These are phyloP conservation scores for Gossypium ekmanianum DNA, from an alignment of 345 rosid species.

Conservation along the genomic window DNA sequence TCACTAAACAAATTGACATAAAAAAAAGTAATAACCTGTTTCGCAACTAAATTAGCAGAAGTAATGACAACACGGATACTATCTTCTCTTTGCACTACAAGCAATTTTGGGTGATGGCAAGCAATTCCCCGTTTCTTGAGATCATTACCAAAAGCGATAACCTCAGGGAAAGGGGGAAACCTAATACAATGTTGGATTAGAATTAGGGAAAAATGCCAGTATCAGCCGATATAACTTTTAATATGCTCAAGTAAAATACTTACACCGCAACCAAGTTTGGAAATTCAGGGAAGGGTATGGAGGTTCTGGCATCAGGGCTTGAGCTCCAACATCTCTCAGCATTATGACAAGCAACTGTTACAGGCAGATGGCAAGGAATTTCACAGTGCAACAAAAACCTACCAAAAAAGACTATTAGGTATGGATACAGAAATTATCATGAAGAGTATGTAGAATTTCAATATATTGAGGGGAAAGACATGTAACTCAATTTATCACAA, in stretches of 20 bases:
- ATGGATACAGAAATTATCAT: conserved; percentile 14
- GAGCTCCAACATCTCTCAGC: conserved; percentile 80
- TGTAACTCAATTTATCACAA: neutral
- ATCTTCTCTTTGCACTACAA: conserved; percentile 79
- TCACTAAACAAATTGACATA: neutral
- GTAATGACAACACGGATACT: conserved; percentile 64
- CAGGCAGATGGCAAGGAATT: conserved; percentile 71
- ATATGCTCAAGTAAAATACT: conserved; percentile 29
- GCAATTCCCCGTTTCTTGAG: conserved; percentile 76
- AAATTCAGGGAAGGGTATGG: conserved; percentile 55
- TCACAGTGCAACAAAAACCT: conserved; percentile 75
- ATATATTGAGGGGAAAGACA: neutral
- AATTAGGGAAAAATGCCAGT: conserved; percentile 5
- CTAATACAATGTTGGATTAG: conserved; percentile 33
- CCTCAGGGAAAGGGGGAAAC: conserved; percentile 82
- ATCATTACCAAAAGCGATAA: conserved; percentile 81
- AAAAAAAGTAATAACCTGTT: conserved; percentile 53
- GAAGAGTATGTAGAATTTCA: neutral
- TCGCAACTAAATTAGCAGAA: conserved; percentile 82
- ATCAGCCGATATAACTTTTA: neutral
- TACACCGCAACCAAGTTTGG: conserved; percentile 77
- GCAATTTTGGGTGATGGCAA: conserved; percentile 90
- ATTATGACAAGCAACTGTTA: conserved; percentile 83
- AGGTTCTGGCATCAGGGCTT: conserved; percentile 51
- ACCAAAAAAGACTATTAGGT: conserved; percentile 22